phyloP scores from a whole-genome alignment of 2,329 filamentous ascomycete genomes.

The Pyricularia pennisetigena region DNA sequence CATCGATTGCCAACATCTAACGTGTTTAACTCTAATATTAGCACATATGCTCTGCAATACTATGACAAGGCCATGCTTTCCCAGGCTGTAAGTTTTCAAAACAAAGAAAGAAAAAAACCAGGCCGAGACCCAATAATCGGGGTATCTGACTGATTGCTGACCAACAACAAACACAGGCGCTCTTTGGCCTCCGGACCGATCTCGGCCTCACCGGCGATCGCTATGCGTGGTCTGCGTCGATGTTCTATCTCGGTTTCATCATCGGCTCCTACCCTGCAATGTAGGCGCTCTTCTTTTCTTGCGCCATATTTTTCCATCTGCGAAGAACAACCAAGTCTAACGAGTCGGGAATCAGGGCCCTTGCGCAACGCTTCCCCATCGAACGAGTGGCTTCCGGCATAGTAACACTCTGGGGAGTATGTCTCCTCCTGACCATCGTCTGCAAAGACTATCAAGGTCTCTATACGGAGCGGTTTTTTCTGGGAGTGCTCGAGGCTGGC shows the following conservation, averaged over 20 bases:
- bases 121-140: slow-evolving; percentile 9
- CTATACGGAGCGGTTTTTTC: slow-evolving; percentile 19
- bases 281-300: slow-evolving; percentile 1
- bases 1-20: background rate
- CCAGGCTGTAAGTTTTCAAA: slow-evolving; percentile 25
- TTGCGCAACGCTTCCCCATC: slow-evolving; percentile 33
- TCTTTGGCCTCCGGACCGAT: slow-evolving; percentile 41
- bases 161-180: slow-evolving; percentile 12
- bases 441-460: slow-evolving; percentile 16
- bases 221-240: slow-evolving; percentile 34
- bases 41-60: slow-evolving; percentile 34
- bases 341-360: background rate
- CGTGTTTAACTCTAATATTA: background rate
- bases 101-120: no score
- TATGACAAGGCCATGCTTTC: slow-evolving; percentile 44
- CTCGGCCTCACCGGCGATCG: slow-evolving; percentile 39
- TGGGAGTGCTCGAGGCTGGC: slow-evolving; percentile 25
- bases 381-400: slow-evolving; percentile 40
- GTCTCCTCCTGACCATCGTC: slow-evolving; percentile 23
- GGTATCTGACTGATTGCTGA: background rate
- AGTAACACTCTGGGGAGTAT: slow-evolving; percentile 43
- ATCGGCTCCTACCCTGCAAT: slow-evolving; percentile 42
- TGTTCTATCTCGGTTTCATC: slow-evolving; percentile 42
- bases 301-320: background rate
- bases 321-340: background rate